Conservation (phyloP, 2,329 filamentous ascomycete species). For the Aspergillus fructus region DNA sequence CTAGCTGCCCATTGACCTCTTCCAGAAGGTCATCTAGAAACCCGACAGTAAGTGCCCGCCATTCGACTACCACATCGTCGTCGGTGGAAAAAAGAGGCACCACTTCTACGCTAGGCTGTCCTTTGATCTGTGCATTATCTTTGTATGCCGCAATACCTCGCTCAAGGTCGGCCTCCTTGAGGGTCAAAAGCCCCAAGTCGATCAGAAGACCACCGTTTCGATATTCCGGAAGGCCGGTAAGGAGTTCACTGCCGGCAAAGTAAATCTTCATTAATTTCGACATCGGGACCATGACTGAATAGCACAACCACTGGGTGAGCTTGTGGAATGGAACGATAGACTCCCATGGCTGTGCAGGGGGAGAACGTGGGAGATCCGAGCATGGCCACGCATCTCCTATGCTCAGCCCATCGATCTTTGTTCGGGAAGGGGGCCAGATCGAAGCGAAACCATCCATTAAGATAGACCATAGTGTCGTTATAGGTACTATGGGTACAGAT, state of each 20-base stretch:
- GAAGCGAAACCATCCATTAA: slow-evolving; percentile 82
- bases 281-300: slow-evolving; percentile 92
- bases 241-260: slow-evolving; percentile 75
- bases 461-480: slow-evolving; percentile 86
- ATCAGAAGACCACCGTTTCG: slow-evolving; percentile 87
- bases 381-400: slow-evolving; percentile 96
- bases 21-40: slow-evolving; percentile 69
- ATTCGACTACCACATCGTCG: slow-evolving; percentile 78
- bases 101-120: slow-evolving; percentile 70
- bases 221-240: slow-evolving; percentile 89
- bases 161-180: slow-evolving; percentile 69
- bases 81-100: slow-evolving; percentile 71
- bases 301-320: slow-evolving; percentile 90
- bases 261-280: slow-evolving; percentile 74
- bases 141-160: slow-evolving; percentile 70
- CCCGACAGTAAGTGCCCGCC: slow-evolving; percentile 72
- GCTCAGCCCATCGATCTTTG: slow-evolving; percentile 79
- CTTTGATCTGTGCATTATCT: slow-evolving; percentile 69
- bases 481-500: slow-evolving; percentile 79
- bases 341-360: slow-evolving; percentile 70
- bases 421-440: slow-evolving; percentile 87
- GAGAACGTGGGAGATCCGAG: slow-evolving; percentile 69
- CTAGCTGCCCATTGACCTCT: slow-evolving; percentile 68
- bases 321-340: slow-evolving; percentile 90
- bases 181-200: slow-evolving; percentile 74